Evolutionary conservation across 2,329 filamentous ascomycete genomes (phyloP).

Genomic region (Remersonia thermophila): DNA sequence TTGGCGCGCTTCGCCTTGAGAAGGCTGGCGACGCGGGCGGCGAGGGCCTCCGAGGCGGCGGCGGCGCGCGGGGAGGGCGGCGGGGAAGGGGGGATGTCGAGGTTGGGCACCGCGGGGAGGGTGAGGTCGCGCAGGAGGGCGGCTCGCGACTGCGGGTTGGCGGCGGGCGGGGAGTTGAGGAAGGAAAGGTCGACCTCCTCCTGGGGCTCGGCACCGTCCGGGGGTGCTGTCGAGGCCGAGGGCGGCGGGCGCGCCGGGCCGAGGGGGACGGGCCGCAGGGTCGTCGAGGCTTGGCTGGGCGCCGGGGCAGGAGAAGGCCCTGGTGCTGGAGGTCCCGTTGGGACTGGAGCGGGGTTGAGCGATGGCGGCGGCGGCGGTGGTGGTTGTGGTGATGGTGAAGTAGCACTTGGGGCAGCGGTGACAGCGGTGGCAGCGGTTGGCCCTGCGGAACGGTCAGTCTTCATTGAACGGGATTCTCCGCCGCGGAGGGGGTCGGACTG

Average conservation of each 20-base stretch:
- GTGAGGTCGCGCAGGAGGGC: constrained; percentile 60
- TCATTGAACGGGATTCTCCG: no score
- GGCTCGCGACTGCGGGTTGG: constrained; percentile 31
- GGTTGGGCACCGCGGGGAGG: constrained; percentile 57
- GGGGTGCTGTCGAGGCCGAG: constrained; percentile 1
- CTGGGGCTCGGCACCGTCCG: constrained; percentile 14
- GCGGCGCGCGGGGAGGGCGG: constrained; percentile 38
- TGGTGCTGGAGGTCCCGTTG: constrained; percentile 1
- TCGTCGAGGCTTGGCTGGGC: constrained; percentile 22
- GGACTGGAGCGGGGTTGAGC: no score
- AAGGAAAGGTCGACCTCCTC: constrained; percentile 15
- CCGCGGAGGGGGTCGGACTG: no score
- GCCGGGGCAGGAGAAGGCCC: constrained; percentile 7
- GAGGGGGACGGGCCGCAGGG: no score
- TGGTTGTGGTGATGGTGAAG: no score
- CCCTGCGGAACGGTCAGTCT: no score
- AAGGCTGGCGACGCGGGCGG: constrained; percentile 61
- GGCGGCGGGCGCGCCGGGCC: constrained; percentile 27
- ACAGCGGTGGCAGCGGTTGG: no score
- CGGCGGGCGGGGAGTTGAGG: constrained; percentile 16
- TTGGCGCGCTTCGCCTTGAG: constrained; percentile 60
- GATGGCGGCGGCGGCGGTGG: no score
- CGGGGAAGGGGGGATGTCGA: constrained; percentile 63
- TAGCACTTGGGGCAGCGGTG: no score
- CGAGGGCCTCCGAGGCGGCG: constrained; percentile 27